Percentiles rank a stretch among this genome's conserved stretches.
phyloP scores from a whole-genome alignment of 495 filamentous ascomycete species.

The Wilcoxina mikolae region DNA sequence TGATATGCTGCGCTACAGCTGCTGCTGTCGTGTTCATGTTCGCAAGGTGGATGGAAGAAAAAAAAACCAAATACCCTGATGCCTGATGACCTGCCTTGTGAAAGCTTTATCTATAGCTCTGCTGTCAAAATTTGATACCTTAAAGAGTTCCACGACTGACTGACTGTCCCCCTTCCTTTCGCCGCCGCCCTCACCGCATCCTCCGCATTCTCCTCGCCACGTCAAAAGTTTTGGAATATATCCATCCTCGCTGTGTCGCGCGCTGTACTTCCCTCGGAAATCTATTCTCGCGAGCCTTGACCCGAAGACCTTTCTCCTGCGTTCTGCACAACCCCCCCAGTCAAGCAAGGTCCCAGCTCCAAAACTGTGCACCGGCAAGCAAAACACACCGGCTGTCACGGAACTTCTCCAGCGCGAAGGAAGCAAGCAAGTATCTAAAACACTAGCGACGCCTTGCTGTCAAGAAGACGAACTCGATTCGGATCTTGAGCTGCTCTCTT shows the following conservation, averaged over 20 bases:
- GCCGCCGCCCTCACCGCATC: neutral
- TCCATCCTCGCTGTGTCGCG: too few species aligned
- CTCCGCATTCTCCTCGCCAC: neutral
- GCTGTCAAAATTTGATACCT: too few species aligned
- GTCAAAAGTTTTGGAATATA: too few species aligned
- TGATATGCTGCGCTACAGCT: conserved; percentile 2
- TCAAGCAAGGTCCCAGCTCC: neutral
- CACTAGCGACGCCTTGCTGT: neutral
- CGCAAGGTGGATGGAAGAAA: conserved; percentile 1
- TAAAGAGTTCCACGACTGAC: too few species aligned
- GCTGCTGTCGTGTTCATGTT: conserved; percentile 5
- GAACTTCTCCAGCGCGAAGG: neutral
- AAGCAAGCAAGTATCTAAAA: neutral
- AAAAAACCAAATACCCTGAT: neutral
- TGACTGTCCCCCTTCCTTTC: neutral
- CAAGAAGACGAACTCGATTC: too few species aligned
- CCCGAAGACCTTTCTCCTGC: too few species aligned
- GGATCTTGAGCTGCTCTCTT: too few species aligned
- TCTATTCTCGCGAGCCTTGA: too few species aligned
- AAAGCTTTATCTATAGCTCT: neutral
- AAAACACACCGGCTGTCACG: neutral
- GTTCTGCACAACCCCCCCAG: too few species aligned
- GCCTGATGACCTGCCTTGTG: neutral
- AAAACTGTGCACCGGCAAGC: neutral
- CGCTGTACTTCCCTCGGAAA: too few species aligned